Evolutionary conservation across 768 basidiomycete species (phyloP), one percentile per base, ranked within the genome.

Genomic region (Lactarius quietus): DNA sequence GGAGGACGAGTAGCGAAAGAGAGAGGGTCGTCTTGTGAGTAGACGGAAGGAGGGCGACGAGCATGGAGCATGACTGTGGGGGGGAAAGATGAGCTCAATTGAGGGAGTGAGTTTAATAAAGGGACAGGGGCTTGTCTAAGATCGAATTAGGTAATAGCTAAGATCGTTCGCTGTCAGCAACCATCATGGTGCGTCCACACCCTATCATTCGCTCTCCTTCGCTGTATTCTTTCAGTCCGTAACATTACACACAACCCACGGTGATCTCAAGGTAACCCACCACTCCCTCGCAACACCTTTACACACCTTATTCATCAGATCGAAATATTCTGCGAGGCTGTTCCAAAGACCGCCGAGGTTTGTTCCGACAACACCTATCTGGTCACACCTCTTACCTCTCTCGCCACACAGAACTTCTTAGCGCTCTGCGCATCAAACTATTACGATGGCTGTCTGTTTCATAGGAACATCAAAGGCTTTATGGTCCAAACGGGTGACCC

Each of bases 401-500:
- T 26, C 14, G 38, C 28, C 20, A 29, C 18, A 38, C 71, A 97
- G 95, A 99, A 98, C 76, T 99, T 98, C 73, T 81, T 99, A 17
- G 95, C 94, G 1, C 82, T 98, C 17, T 95, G 93, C 72, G 97
- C 94, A 20, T 90, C 93, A 9, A 89, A 88, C 35, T 89, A 88
- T 72, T 98, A 92, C 76, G 84, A 97, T 75, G 81, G 82, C 61
- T 92, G 87, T 72, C 76, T 95, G 20, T 98, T 95, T 73, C 95
- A 98, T 75, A 84, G 95, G 51, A 98, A 93, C 74, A 98, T 99
- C 80, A 93, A 88, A 70, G 89, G 87, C 26, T 99, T 99, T 79
- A 99, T 99, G 90, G 79, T 90, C 10, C 97, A 99, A 72, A 92
- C 93, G 0, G 93, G 93, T 48, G 94, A 96, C 74, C 92, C 92